These are phyloP conservation scores for Paecilomyces niveus DNA, from an alignment of 2,329 filamentous ascomycete species.

Conservation along the genomic window DNA sequence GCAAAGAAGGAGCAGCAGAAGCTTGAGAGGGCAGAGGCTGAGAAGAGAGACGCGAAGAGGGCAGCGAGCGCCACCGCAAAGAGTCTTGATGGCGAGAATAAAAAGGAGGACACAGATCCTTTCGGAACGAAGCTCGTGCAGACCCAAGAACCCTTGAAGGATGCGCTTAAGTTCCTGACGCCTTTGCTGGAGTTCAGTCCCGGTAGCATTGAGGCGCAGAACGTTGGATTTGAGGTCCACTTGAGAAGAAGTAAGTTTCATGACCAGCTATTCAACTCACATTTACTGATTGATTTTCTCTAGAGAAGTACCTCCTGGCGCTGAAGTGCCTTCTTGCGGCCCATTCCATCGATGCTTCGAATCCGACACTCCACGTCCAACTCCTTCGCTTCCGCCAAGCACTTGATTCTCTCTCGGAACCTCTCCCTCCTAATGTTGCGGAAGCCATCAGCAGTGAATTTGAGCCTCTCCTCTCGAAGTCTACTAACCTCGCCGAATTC, in stretches of 20 bases:
- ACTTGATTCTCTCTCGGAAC: constrained; percentile 49
- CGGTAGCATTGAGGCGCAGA: constrained; percentile 72
- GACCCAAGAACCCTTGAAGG: constrained; percentile 74
- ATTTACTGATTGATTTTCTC: constrained; percentile 15
- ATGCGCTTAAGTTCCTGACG: constrained; percentile 77
- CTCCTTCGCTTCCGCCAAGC: constrained; percentile 61
- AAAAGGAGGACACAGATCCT: constrained; percentile 89
- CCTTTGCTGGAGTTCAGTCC: constrained; percentile 78
- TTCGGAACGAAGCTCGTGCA: constrained; percentile 71
- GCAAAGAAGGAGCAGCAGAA: constrained; percentile 72
- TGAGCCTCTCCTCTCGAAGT: constrained; percentile 50
- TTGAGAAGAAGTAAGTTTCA: constrained; percentile 65
- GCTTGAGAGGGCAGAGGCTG: constrained; percentile 70
- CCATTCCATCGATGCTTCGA: constrained; percentile 58
- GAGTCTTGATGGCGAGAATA: constrained; percentile 49
- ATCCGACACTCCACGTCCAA: constrained; percentile 71
- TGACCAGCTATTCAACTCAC: neutral
- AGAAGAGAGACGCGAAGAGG: constrained; percentile 81
- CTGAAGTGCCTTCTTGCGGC: constrained; percentile 77
- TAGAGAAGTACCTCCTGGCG: constrained; percentile 82
- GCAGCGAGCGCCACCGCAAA: constrained; percentile 56
- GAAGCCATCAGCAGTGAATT: constrained; percentile 66
- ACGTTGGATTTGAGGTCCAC: constrained; percentile 84
- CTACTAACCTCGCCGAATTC: constrained; percentile 52
- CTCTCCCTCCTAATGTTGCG: constrained; percentile 58